phyloP scores from a whole-genome alignment of 495 filamentous ascomycete species.

The Mycothermus thermophilus region DNA sequence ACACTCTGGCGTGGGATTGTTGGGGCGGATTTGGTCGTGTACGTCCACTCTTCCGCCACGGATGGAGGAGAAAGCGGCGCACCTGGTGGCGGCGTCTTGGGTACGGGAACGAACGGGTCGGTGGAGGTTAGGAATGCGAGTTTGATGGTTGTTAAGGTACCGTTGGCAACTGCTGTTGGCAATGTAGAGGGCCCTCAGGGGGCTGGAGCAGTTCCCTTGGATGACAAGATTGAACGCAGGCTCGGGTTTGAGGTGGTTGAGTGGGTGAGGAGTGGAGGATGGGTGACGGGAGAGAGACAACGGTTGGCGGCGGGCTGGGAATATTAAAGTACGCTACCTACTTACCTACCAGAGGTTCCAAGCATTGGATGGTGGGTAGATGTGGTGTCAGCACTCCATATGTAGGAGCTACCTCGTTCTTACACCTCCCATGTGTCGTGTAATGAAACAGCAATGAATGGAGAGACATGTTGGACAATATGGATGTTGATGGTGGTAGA shows the following conservation, averaged over 20 bases:
- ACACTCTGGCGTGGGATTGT: constrained; percentile 83
- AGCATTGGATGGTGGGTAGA: too few relatives aligned
- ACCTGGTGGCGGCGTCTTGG: constrained; percentile 3
- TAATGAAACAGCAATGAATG: too few relatives aligned
- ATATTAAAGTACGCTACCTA: too few relatives aligned
- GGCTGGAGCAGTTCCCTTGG: constrained; percentile 31
- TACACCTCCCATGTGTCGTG: too few relatives aligned
- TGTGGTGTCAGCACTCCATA: too few relatives aligned
- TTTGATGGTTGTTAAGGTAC: constrained; percentile 26
- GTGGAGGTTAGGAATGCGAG: constrained; percentile 41
- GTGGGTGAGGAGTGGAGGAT: constrained; percentile 45
- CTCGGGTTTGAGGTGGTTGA: constrained; percentile 76
- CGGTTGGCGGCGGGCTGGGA: constrained; percentile 1
- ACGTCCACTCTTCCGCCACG: constrained; percentile 27
- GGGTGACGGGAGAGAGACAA: constrained; percentile 9
- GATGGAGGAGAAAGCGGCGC: neutral
- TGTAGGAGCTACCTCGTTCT: too few relatives aligned
- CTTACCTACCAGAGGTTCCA: too few relatives aligned
- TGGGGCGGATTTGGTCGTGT: constrained; percentile 78
- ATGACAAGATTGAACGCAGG: constrained; percentile 53
- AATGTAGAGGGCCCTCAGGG: constrained; percentile 3
- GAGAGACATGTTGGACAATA: too few relatives aligned
- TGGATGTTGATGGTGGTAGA: too few relatives aligned
- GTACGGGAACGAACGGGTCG: constrained; percentile 2
- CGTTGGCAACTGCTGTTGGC: neutral